Evolutionary conservation across 2,329 filamentous ascomycete species (phyloP).

Genomic region (Cladophialophora psammophila): DNA sequence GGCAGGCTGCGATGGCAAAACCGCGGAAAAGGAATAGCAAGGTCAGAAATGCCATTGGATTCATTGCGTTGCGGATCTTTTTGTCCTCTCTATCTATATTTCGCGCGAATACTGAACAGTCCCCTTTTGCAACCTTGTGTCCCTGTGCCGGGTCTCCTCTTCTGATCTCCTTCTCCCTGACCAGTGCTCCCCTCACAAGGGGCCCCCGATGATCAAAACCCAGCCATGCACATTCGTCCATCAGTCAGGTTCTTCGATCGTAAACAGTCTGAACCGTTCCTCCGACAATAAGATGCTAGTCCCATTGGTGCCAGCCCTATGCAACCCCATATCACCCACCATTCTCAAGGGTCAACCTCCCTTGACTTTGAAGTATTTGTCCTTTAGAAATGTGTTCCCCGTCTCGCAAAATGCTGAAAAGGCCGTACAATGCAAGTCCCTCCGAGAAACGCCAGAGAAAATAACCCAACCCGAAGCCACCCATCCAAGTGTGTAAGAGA

Average conservation of each 20-base stretch:
- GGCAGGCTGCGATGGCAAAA: no score
- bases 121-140: constrained; percentile 9
- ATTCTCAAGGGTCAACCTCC: neutral
- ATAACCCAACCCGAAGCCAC: neutral
- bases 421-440: constrained; percentile 6
- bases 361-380: constrained; percentile 2
- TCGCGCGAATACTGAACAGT: constrained; percentile 16
- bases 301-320: constrained; percentile 1
- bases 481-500: neutral
- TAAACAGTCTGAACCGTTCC: constrained; percentile 3
- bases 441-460: constrained; percentile 7
- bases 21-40: neutral
- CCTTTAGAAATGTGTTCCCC: constrained; percentile 6
- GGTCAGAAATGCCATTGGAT: constrained; percentile 7
- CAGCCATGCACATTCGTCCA: neutral
- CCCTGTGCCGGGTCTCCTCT: neutral
- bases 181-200: neutral
- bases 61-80: constrained; percentile 11
- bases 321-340: constrained; percentile 10
- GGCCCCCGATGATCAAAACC: neutral
- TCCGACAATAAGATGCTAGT: neutral
- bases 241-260: neutral
- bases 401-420: neutral
- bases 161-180: neutral
- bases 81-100: constrained; percentile 18